phyloP scores from a whole-genome alignment of 2,329 filamentous ascomycete species.

The Ophiosphaerella herpotricha region DNA sequence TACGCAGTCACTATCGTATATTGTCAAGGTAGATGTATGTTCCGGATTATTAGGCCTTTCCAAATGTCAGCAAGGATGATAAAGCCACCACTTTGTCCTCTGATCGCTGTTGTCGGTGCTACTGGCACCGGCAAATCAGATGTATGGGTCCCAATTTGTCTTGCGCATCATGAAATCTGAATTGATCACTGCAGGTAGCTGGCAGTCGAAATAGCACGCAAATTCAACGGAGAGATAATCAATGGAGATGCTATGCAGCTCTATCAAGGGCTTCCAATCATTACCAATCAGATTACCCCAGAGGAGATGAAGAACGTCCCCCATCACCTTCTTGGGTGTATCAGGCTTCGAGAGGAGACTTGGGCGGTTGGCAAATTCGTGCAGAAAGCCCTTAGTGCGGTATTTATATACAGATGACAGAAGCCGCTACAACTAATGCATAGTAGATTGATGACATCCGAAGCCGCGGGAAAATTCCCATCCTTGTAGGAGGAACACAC shows the following conservation, averaged over 20 bases:
- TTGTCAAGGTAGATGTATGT: slow-evolving; percentile 24
- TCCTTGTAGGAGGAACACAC: slow-evolving; percentile 91
- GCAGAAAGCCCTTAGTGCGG: slow-evolving; percentile 64
- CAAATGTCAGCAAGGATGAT: slow-evolving; percentile 27
- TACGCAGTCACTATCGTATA: background rate
- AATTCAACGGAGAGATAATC: slow-evolving; percentile 89
- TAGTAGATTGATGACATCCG: slow-evolving; percentile 74
- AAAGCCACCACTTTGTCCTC: slow-evolving; percentile 51
- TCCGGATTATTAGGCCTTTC: slow-evolving; percentile 22
- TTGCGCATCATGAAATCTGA: background rate
- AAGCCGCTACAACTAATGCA: slow-evolving; percentile 1
- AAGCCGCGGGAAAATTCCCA: slow-evolving; percentile 76
- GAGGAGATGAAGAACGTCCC: slow-evolving; percentile 78
- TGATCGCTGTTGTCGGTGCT: slow-evolving; percentile 83
- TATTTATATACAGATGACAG: slow-evolving; percentile 12
- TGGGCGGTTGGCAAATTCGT: slow-evolving; percentile 85
- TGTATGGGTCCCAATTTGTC: slow-evolving; percentile 54
- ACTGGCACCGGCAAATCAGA: slow-evolving; percentile 95
- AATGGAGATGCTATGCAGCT: slow-evolving; percentile 99
- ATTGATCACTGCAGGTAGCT: slow-evolving; percentile 61
- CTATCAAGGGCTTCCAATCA: slow-evolving; percentile 87
- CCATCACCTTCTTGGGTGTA: slow-evolving; percentile 84
- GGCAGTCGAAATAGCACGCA: slow-evolving; percentile 82
- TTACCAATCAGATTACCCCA: slow-evolving; percentile 87
- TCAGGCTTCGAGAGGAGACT: slow-evolving; percentile 74